These are phyloP conservation scores for Mortierella hygrophila DNA, from an alignment of 192 early-diverging fungal species.

Conservation along the genomic window DNA sequence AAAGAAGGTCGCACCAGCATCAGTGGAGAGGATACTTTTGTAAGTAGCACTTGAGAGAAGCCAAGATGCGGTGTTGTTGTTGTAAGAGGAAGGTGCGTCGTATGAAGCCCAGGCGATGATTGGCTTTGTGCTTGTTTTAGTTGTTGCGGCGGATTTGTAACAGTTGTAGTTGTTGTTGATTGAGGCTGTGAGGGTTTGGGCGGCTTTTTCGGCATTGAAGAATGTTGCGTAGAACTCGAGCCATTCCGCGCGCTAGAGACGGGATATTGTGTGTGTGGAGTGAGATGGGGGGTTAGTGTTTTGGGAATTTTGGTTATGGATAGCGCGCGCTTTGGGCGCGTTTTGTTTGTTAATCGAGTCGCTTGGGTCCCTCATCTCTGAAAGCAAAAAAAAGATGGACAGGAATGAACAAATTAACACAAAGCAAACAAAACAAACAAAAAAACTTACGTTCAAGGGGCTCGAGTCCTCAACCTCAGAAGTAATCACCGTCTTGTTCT, in stretches of 20 bases:
- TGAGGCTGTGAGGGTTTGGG: conserved; percentile 58
- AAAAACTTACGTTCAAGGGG: conserved; percentile 58
- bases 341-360: neutral
- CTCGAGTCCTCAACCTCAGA: conserved; percentile 63
- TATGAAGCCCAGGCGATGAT: conserved; percentile 76
- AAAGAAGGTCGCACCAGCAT: conserved; percentile 77
- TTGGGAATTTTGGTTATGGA: neutral
- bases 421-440: neutral
- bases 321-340: neutral
- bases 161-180: conserved; percentile 73
- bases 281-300: neutral
- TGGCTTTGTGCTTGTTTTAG: conserved; percentile 40
- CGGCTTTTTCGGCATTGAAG: conserved; percentile 71
- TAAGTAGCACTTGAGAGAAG: conserved; percentile 66
- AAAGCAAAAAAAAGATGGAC: neutral
- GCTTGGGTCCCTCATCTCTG: neutral
- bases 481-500: conserved; percentile 62
- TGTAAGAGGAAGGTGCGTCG: conserved; percentile 68
- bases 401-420: neutral
- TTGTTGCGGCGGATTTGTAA: conserved; percentile 57
- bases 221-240: conserved; percentile 72
- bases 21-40: conserved; percentile 69
- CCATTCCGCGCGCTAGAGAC: conserved; percentile 67
- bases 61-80: conserved; percentile 80
- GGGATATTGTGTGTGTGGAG: too few relatives aligned